These are phyloP conservation scores for Entonaema liquescens DNA, from an alignment of 495 filamentous ascomycete species.

Conservation along the genomic window DNA sequence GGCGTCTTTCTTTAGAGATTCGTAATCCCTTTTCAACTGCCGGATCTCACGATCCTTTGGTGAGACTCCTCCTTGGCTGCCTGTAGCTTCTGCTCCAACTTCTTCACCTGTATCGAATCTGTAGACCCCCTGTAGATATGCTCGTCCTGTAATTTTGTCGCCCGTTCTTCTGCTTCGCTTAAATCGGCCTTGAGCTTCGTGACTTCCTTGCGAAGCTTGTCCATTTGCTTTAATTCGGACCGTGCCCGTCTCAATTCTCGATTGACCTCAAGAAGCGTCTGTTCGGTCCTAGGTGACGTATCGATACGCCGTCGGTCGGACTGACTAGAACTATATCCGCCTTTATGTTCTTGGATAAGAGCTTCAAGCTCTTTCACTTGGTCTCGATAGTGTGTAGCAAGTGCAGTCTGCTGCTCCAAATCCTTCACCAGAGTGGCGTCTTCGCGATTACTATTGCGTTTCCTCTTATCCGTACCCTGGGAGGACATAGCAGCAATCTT, in stretches of 20 bases:
- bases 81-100: constrained; percentile 54
- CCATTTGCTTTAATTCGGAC: constrained; percentile 59
- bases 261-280: constrained; percentile 55
- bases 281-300: constrained; percentile 57
- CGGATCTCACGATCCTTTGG: constrained; percentile 61
- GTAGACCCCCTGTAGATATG: constrained; percentile 54
- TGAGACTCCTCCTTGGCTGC: constrained; percentile 52
- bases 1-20: constrained; percentile 68
- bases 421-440: constrained; percentile 64
- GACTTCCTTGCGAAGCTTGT: constrained; percentile 58
- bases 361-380: constrained; percentile 69
- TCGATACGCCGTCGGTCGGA: constrained; percentile 35
- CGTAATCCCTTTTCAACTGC: constrained; percentile 59
- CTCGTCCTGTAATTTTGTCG: constrained; percentile 53
- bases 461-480: constrained; percentile 54
- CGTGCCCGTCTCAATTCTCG: constrained; percentile 58
- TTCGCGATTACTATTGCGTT: constrained; percentile 55
- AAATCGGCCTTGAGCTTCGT: constrained; percentile 56
- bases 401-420: constrained; percentile 70
- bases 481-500: constrained; percentile 68
- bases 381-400: constrained; percentile 72
- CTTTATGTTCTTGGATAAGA: constrained; percentile 57
- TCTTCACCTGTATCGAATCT: constrained; percentile 50
- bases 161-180: constrained; percentile 55
- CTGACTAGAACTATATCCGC: constrained; percentile 44